Percentiles rank a stretch among this genome's conserved stretches.
phyloP scores from a whole-genome alignment of 106 monocot genomes.

The Acorus gramineus region DNA sequence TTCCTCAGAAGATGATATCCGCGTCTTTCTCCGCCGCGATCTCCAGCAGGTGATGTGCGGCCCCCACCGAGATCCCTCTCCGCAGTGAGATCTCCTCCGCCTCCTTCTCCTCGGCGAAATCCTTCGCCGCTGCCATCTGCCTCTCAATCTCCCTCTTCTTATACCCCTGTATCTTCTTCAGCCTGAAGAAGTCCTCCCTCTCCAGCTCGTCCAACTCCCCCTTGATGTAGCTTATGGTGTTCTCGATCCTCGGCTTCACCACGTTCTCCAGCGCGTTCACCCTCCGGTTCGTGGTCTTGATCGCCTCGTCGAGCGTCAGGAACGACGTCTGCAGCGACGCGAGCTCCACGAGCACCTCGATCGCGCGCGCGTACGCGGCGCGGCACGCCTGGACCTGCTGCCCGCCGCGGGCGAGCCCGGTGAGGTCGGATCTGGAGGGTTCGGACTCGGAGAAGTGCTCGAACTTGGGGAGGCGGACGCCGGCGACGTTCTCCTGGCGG shows the following conservation, averaged over 20 bases:
- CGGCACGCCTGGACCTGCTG: background rate
- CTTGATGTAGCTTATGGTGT: conserved; percentile 35
- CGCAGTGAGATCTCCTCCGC: background rate
- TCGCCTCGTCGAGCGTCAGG: conserved; percentile 90
- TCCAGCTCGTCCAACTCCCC: conserved; percentile 91
- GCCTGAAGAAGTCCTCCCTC: conserved; percentile 92
- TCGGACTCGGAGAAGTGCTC: background rate
- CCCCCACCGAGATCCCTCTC: background rate
- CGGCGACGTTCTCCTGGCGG: conserved; percentile 3
- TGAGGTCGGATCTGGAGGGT: background rate
- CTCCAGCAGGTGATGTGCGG: background rate
- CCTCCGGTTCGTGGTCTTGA: conserved; percentile 91
- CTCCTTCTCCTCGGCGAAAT: background rate
- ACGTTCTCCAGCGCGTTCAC: conserved; percentile 77
- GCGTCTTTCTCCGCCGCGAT: background rate
- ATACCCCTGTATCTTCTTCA: conserved; percentile 87
- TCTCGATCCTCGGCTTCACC: conserved; percentile 3
- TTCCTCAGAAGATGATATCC: conserved; percentile 1
- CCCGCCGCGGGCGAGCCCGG: background rate
- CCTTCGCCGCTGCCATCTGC: background rate
- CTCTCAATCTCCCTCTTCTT: conserved; percentile 1
- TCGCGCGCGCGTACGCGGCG: background rate
- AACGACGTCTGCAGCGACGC: conserved; percentile 95
- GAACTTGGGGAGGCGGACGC: background rate
- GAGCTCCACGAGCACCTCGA: conserved; percentile 31